phyloP scores from a whole-genome alignment of 108 stramenopile species.

The Skeletonema grethae region DNA sequence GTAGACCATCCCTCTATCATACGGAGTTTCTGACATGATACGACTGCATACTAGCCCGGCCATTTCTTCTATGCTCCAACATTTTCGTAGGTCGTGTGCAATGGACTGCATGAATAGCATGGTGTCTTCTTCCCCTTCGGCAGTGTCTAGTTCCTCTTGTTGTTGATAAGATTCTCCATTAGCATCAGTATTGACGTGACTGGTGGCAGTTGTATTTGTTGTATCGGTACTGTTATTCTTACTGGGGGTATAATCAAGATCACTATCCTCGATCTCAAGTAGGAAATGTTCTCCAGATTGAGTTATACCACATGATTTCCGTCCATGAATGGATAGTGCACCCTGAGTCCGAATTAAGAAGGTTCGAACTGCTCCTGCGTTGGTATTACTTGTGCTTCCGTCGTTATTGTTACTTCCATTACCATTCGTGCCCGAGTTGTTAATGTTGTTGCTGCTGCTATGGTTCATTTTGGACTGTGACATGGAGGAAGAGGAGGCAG shows the following conservation, averaged over 20 bases:
- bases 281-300: neutral
- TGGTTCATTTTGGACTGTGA: no score
- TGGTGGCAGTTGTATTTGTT: neutral
- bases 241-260: neutral
- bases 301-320: conserved; percentile 4
- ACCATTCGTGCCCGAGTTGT: neutral
- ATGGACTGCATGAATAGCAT: conserved; percentile 31
- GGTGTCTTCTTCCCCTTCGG: conserved; percentile 14
- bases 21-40: conserved; percentile 30
- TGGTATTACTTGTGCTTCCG: neutral
- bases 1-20: conserved; percentile 40
- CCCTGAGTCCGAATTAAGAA: conserved; percentile 11
- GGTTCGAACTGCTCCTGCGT: conserved; percentile 9
- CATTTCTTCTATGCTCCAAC: conserved; percentile 36
- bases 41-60: conserved; percentile 24
- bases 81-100: conserved; percentile 20
- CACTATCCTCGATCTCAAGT: conserved; percentile 12
- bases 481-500: neutral
- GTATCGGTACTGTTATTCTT: no score
- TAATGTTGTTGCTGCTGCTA: no score
- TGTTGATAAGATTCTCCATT: neutral
- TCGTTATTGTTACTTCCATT: neutral
- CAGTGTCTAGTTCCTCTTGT: neutral
- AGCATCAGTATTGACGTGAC: neutral
- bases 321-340: conserved; percentile 4